phyloP scores from a whole-genome alignment of 202 grass and related monocot species.

The Zizania palustris region DNA sequence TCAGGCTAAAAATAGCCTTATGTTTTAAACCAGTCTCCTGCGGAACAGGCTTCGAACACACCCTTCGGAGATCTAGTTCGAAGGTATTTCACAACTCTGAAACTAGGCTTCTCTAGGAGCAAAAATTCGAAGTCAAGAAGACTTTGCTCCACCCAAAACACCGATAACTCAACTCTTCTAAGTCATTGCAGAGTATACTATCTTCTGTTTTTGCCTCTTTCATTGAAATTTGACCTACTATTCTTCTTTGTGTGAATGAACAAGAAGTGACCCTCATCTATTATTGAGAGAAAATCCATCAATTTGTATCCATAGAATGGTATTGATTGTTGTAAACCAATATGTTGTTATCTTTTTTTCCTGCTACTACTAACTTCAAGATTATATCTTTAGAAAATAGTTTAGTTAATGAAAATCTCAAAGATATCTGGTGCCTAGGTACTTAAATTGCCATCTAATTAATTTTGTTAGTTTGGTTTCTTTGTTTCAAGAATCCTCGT shows the following conservation, averaged over 20 bases:
- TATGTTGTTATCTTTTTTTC: slow-evolving; percentile 4
- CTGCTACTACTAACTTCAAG: slow-evolving; percentile 9
- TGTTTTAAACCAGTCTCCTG: too few relatives aligned
- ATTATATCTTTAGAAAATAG: slow-evolving; percentile 57
- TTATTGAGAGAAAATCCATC: slow-evolving; percentile 69
- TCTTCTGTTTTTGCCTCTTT: not conserved
- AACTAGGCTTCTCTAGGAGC: too few relatives aligned
- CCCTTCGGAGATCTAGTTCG: too few relatives aligned
- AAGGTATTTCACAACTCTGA: too few relatives aligned
- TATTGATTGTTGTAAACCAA: slow-evolving; percentile 36
- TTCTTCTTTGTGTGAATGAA: slow-evolving; percentile 34
- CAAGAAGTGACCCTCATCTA: slow-evolving; percentile 88
- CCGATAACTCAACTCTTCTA: too few relatives aligned
- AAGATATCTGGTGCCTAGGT: slow-evolving; percentile 85
- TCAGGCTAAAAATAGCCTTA: too few relatives aligned
- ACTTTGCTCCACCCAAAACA: too few relatives aligned
- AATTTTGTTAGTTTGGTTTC: slow-evolving; percentile 74
- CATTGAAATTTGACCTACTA: slow-evolving; percentile 21
- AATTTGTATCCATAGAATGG: slow-evolving; percentile 85
- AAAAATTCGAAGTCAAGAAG: too few relatives aligned
- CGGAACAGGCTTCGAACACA: too few relatives aligned
- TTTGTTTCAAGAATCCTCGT: slow-evolving; percentile 81
- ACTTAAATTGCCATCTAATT: slow-evolving; percentile 84
- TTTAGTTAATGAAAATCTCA: slow-evolving; percentile 69
- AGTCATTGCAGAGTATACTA: too few relatives aligned